Evolutionary conservation across 345 rosid genomes (phyloP).

Genomic region (Iberis pinnata): DNA sequence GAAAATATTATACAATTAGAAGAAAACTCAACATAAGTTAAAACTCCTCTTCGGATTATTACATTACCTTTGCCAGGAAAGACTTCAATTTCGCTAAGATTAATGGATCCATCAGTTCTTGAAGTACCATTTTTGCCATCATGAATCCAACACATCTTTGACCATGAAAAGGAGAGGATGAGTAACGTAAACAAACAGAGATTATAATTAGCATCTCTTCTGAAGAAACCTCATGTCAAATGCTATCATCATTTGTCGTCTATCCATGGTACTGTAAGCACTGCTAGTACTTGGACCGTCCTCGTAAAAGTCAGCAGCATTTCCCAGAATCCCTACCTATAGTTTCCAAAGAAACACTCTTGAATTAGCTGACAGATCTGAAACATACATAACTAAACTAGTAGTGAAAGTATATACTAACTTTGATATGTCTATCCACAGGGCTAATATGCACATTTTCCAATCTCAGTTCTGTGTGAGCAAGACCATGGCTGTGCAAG

Average conservation of each 20-base stretch:
- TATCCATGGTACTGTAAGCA: conserved; percentile 45
- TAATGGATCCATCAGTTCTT: conserved; percentile 83
- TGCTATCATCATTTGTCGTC: conserved; percentile 93
- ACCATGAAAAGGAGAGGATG: conserved; percentile 13
- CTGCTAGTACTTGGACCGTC: conserved; percentile 44
- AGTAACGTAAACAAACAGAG: background rate
- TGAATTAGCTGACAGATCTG: conserved; percentile 8
- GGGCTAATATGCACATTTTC: conserved; percentile 96
- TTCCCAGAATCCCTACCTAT: conserved; percentile 86
- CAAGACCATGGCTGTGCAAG: conserved; percentile 96
- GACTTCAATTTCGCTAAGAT: conserved; percentile 68
- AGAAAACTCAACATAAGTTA: background rate
- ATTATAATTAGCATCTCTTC: background rate
- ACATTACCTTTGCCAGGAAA: conserved; percentile 64
- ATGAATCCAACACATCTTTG: conserved; percentile 87
- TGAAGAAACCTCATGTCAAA: conserved; percentile 80
- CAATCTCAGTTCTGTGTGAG: conserved; percentile 91
- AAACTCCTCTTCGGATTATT: background rate
- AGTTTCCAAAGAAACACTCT: conserved; percentile 9
- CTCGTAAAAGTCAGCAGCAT: conserved; percentile 82
- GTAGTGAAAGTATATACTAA: conserved; percentile 27
- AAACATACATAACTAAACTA: background rate
- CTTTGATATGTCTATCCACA: conserved; percentile 91
- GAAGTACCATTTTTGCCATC: conserved; percentile 97
- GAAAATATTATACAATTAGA: conserved; percentile 10